Conservation (phyloP, 2,329 filamentous ascomycete species). For the Cladosporium sp. region DNA sequence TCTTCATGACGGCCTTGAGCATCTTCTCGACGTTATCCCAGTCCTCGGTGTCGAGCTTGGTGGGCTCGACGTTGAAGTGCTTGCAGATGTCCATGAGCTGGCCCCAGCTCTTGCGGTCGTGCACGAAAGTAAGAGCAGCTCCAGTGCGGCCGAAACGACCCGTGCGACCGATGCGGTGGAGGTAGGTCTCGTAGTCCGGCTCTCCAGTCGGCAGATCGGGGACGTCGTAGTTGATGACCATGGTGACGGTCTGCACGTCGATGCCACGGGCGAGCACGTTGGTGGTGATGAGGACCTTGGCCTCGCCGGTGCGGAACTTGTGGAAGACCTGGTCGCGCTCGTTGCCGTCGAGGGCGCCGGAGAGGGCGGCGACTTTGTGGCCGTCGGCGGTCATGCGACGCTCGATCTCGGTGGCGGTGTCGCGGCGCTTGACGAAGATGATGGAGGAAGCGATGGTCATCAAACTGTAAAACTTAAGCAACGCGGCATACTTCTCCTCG, state of each 20-base stretch:
- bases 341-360: slow-evolving; percentile 78
- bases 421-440: slow-evolving; percentile 94
- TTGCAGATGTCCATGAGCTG: slow-evolving; percentile 75
- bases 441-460: slow-evolving; percentile 97
- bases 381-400: slow-evolving; percentile 81
- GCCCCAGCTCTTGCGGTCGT: slow-evolving; percentile 75
- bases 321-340: slow-evolving; percentile 82
- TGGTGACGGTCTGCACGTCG: slow-evolving; percentile 84
- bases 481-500: slow-evolving; percentile 77
- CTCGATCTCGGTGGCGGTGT: slow-evolving; percentile 81
- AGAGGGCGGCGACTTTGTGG: slow-evolving; percentile 86
- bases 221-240: slow-evolving; percentile 92
- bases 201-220: slow-evolving; percentile 56
- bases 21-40: slow-evolving; percentile 86
- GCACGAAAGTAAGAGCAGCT: slow-evolving; percentile 92
- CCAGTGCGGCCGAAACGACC: slow-evolving; percentile 95
- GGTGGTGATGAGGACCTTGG: slow-evolving; percentile 96
- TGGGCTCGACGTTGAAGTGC: slow-evolving; percentile 76
- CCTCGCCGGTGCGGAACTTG: slow-evolving; percentile 77
- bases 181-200: slow-evolving; percentile 90
- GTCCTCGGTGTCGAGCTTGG: slow-evolving; percentile 76
- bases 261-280: slow-evolving; percentile 96
- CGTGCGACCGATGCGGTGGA: slow-evolving; percentile 95
- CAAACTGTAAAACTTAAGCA: slow-evolving; percentile 90
- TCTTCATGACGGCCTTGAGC: slow-evolving; percentile 77